Base-by-base conservation (phyloP, 179 eudicot genomes). In the Monotropa hypopitys region DNA sequence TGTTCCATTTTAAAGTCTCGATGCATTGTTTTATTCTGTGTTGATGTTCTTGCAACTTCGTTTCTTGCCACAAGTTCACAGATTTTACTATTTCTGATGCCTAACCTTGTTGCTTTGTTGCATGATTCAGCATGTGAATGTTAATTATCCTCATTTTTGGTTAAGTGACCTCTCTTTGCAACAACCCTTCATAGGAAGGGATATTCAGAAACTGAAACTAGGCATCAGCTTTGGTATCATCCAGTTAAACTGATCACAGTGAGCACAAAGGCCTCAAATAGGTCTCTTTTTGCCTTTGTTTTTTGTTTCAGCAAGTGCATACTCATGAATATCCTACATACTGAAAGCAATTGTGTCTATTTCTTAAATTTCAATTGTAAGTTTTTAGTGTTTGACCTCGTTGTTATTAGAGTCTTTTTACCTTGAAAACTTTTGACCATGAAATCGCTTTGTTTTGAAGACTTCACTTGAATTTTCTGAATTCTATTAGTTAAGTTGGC, bases 31-130 rank as follows among this genome's bases (percentile, higher is more conserved):
- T 46, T 4, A 26, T 45, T 46, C n/a, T 70, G 38, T 38, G 45
- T 46, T 70, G 38, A 26, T 26, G 50, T 68, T 42, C 73, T 69
- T 21, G 26, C 32, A 42, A 23, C 18, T 69, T 35, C 10, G 5
- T 66, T 69, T 35, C 35, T 66, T 20, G 50, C 46, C 72, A 40
- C 72, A 8, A 68, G 72, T n/a, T 67, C 71, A 66, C 46, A 66
- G 70, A 66, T 38, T 66, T 63, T 13, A 32, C 69, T 32, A 12
- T 15, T 66, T 42, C n/a, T n/a, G 33, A 46, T 45, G 56, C 56
- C 54, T 70, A 46, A 47, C 35, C 74, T 45, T 70, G 38, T 45
- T 70, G 56, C 35, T 56, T 45, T 70, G 38, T 45, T 70, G 56
- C 74, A 21, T 70, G 10, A 12, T 70, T 46, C 35, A 46, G n/a